Evolutionary conservation across 805 yeast genomes (phyloP).

Genomic region (Isabelozyma heimii): DNA sequence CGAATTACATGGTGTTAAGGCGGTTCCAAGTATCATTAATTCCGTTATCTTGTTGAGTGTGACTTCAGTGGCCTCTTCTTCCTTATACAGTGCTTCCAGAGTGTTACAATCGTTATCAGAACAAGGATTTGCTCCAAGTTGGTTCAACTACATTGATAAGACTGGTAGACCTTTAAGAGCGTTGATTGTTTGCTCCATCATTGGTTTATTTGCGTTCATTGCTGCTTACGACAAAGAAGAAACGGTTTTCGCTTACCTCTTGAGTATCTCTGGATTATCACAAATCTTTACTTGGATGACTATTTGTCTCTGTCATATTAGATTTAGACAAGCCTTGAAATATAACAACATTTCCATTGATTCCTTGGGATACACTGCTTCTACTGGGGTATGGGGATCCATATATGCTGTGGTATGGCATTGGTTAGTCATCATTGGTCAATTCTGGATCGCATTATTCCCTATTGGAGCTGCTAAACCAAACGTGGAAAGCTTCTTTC

Average conservation of each 20-base stretch:
- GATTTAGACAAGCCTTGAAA: constrained; percentile 40
- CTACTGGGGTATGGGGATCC: constrained; percentile 42
- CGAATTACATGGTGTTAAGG: constrained; percentile 35
- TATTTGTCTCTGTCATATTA: constrained; percentile 37
- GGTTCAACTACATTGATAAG: constrained; percentile 39
- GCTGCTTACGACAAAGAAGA: constrained; percentile 40
- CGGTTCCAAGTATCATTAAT: constrained; percentile 40
- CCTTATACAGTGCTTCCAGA: constrained; percentile 42
- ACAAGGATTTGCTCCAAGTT: constrained; percentile 40
- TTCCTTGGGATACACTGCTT: constrained; percentile 33
- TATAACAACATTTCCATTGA: constrained; percentile 22
- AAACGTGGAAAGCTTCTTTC: constrained; percentile 28
- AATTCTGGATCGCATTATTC: constrained; percentile 44
- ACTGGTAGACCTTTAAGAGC: constrained; percentile 41
- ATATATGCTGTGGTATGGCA: constrained; percentile 30
- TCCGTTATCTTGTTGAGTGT: constrained; percentile 40
- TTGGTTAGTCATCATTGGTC: constrained; percentile 35
- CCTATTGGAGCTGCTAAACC: constrained; percentile 30
- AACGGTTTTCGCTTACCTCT: constrained; percentile 40
- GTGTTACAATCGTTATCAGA: constrained; percentile 41
- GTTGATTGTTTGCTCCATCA: constrained; percentile 28
- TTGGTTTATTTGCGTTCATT: constrained; percentile 38
- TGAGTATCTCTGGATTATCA: constrained; percentile 40
- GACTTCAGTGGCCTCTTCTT: constrained; percentile 41
- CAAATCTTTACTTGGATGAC: constrained; percentile 44